Evolutionary conservation across 2,329 filamentous ascomycete species (phyloP).

Genomic region (Lachnellula subtilissima): DNA sequence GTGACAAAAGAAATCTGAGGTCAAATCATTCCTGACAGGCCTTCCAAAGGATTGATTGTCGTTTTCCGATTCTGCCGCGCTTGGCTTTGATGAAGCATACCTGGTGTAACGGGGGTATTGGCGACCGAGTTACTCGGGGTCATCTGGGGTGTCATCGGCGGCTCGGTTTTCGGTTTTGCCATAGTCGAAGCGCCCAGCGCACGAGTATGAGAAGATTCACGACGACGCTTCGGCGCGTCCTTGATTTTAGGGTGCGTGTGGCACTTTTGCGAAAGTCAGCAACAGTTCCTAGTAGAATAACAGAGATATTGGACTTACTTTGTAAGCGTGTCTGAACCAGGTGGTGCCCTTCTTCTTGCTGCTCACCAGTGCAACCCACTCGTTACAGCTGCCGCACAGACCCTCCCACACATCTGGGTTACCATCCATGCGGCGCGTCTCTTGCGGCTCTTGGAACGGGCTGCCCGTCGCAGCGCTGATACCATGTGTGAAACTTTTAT

Average conservation of each 20-base stretch:
- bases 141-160: slow-evolving; percentile 42
- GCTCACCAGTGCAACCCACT: slow-evolving; percentile 77
- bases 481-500: slow-evolving; percentile 85
- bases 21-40: slow-evolving; percentile 45
- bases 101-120: slow-evolving; percentile 34
- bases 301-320: slow-evolving; percentile 46
- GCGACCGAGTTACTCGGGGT: slow-evolving; percentile 33
- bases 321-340: slow-evolving; percentile 87
- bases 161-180: slow-evolving; percentile 45
- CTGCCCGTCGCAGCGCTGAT: slow-evolving; percentile 77
- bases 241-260: slow-evolving; percentile 69
- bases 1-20: neutral
- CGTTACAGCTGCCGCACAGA: slow-evolving; percentile 70
- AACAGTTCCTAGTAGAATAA: neutral
- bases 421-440: slow-evolving; percentile 71
- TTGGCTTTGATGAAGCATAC: slow-evolving; percentile 6
- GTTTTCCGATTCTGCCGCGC: slow-evolving; percentile 24
- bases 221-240: slow-evolving; percentile 62
- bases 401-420: slow-evolving; percentile 81
- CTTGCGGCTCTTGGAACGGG: slow-evolving; percentile 71
- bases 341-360: slow-evolving; percentile 91
- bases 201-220: slow-evolving; percentile 52
- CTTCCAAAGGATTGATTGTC: slow-evolving; percentile 35
- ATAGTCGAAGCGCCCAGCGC: slow-evolving; percentile 35
- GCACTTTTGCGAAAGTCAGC: slow-evolving; percentile 43